These are phyloP conservation scores for Penicillium salamii DNA, from an alignment of 495 filamentous ascomycete genomes.

Conservation along the genomic window DNA sequence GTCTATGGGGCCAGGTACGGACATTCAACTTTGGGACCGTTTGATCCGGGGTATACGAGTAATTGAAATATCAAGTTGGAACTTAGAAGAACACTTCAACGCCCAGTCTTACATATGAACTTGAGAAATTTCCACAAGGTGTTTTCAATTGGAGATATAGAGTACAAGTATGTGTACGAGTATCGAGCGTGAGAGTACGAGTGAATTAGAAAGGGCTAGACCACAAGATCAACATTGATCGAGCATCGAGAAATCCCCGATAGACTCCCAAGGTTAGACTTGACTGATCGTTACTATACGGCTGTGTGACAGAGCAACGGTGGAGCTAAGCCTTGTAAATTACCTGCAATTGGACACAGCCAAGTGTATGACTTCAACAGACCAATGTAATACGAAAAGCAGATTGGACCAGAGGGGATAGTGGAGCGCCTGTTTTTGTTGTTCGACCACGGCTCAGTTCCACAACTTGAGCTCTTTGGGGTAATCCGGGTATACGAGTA, in stretches of 20 bases:
- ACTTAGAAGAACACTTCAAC: too few species aligned
- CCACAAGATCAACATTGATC: background rate
- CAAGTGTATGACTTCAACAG: background rate
- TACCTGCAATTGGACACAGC: background rate
- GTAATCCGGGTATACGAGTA: too few species aligned
- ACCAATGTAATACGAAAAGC: conserved; percentile 4
- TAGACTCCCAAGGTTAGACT: too few species aligned
- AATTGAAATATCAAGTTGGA: too few species aligned
- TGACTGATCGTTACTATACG: background rate
- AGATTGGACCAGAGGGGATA: background rate
- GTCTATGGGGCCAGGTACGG: background rate
- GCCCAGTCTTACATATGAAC: too few species aligned
- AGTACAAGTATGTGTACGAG: too few species aligned
- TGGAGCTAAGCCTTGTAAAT: background rate
- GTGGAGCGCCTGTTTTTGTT: conserved; percentile 14
- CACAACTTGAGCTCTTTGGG: background rate
- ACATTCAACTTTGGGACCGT: background rate
- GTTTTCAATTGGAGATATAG: too few species aligned
- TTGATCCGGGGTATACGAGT: background rate
- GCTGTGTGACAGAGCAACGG: background rate
- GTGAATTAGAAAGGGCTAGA: background rate
- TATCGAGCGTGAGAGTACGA: too few species aligned
- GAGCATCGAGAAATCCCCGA: background rate
- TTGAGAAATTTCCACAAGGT: too few species aligned
- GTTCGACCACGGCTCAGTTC: conserved; percentile 5